Conservation (phyloP, 495 filamentous ascomycete genomes). For the Penicillium steckii region DNA sequence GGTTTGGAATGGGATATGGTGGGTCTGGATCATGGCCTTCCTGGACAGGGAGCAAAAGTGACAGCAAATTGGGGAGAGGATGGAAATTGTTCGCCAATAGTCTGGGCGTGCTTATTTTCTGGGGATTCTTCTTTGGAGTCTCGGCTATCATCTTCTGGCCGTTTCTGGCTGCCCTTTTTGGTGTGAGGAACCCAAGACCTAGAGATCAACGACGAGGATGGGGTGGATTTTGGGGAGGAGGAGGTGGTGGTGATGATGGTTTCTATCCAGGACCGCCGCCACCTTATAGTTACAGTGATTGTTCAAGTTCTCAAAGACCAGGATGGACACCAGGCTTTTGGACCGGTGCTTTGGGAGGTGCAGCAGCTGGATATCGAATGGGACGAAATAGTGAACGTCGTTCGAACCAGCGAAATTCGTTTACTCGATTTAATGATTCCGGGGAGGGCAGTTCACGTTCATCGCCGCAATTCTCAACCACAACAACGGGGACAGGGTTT, state of each 20-base stretch:
- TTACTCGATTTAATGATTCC: constrained; percentile 26
- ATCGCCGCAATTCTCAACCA: constrained; percentile 45
- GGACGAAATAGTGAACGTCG: constrained; percentile 47
- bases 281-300: constrained; percentile 43
- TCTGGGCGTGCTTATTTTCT: constrained; percentile 42
- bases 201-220: constrained; percentile 9
- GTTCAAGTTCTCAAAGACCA: not conserved
- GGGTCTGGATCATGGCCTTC: not conserved
- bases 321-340: constrained; percentile 88
- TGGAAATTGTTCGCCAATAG: constrained; percentile 1
- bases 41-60: no score
- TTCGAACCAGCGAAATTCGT: constrained; percentile 21
- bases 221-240: constrained; percentile 46
- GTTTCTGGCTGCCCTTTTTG: constrained; percentile 22
- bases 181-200: constrained; percentile 10
- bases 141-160: constrained; percentile 31
- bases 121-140: constrained; percentile 46
- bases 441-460: constrained; percentile 52
- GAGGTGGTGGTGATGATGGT: constrained; percentile 45
- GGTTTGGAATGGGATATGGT: constrained; percentile 49
- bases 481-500: constrained; percentile 81
- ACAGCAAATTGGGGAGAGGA: no score
- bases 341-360: constrained; percentile 71
- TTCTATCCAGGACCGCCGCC: constrained; percentile 57
- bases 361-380: constrained; percentile 67